Evolutionary conservation across 2,329 filamentous ascomycete species (phyloP), one percentile per base, ranked within the genome.

Genomic region (Talaromyces sp.): DNA sequence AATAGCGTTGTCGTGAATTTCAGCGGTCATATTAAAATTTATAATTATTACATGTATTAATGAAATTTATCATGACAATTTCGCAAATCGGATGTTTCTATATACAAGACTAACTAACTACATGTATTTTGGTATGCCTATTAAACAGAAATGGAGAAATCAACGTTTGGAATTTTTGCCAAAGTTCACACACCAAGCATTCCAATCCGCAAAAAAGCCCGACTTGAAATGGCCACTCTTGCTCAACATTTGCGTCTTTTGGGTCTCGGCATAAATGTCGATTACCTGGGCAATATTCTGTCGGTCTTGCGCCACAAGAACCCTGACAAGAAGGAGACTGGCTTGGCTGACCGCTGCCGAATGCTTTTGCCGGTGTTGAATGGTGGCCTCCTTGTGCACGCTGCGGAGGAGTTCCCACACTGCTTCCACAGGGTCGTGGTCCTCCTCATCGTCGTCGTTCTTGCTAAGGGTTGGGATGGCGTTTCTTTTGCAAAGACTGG

Each of bases 151-250:
- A 57, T n/a, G n/a, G 21, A 26, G 3, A 29, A 35, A n/a, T 64
- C 66, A 75, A 53, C 66, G 69, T 66, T 76, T 76, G 64, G 76
- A 66, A 66, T 73, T 72, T 68, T 75, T 75, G 24, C 75, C 74
- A n/a, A 73, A 72, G 24, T 74, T 74, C 53, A 76, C 74, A 69
- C 82, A 86, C 89, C 89, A 92, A 69, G 90, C 90, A 64, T 86
- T 80, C 87, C 88, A 91, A 63, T 91, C 88, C 2, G 80, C 79
- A 66, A 90, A 89, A 73, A 91, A 88, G 0, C 80, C 80, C 24
- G 82, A 80, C 73, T 88, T 86, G 53, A 90, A 79, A 73, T 81
- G 83, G 50, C 80, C 80, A 68, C 81, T 80, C 35, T 83, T 83
- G 65, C 78, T 76, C 32, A 82, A 74, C 62, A 87, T 79, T 80